These are phyloP conservation scores for Oxyria digyna DNA, from an alignment of 148 eudicot species.

Conservation along the genomic window DNA sequence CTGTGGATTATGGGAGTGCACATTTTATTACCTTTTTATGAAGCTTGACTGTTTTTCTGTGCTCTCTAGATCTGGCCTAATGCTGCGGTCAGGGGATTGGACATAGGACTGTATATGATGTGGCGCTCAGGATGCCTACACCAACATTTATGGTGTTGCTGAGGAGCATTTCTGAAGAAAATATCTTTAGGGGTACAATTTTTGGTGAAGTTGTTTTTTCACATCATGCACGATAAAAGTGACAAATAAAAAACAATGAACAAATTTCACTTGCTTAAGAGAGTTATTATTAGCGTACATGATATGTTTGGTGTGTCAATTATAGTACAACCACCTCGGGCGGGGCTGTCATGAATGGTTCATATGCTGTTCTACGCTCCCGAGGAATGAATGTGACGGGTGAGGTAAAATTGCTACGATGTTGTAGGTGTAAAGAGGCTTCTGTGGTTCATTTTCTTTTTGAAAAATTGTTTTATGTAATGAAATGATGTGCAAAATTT, in stretches of 20 bases:
- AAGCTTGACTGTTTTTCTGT: constrained; percentile 37
- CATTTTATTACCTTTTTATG: constrained; percentile 35
- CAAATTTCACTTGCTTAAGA: constrained; percentile 6
- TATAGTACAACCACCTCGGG: constrained; percentile 11
- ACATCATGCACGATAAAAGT: constrained; percentile 8
- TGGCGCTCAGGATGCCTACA: constrained; percentile 29
- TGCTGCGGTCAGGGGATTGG: constrained; percentile 63
- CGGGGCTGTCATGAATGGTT: constrained; percentile 15
- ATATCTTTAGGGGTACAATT: constrained; percentile 14
- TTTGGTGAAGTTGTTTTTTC: constrained; percentile 8
- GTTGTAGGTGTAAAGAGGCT: not conserved
- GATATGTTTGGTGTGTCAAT: constrained; percentile 11
- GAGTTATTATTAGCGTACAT: constrained; percentile 16
- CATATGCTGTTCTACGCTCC: constrained; percentile 11
- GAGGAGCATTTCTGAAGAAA: constrained; percentile 24
- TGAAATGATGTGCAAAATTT: not conserved
- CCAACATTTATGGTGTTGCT: constrained; percentile 18
- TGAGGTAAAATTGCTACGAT: constrained; percentile 14
- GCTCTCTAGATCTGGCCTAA: constrained; percentile 64
- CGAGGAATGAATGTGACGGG: constrained; percentile 15
- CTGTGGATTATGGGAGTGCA: not conserved
- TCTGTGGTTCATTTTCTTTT: not conserved
- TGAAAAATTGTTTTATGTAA: not conserved
- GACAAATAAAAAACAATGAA: not conserved
- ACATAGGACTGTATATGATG: constrained; percentile 40